phyloP scores from a whole-genome alignment of 2,329 filamentous ascomycete species.

The Nemania abortiva region DNA sequence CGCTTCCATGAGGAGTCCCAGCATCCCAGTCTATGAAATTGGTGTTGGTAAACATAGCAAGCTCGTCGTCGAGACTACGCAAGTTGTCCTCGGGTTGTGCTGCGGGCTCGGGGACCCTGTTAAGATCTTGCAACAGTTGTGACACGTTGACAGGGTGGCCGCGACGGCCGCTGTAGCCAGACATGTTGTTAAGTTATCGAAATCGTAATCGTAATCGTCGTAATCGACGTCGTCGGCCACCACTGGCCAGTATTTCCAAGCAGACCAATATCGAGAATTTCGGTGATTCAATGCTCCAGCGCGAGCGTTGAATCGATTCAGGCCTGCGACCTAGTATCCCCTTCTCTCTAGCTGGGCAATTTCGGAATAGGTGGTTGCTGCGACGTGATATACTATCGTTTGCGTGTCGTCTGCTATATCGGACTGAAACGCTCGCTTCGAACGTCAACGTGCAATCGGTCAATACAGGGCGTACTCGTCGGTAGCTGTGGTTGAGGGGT shows the following conservation, averaged over 20 bases:
- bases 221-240: neutral
- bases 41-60: constrained; percentile 84
- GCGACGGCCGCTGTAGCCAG: constrained; percentile 76
- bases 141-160: constrained; percentile 81
- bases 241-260: neutral
- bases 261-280: neutral
- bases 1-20: constrained; percentile 39
- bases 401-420: constrained; percentile 6
- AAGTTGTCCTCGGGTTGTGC: constrained; percentile 53
- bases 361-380: neutral
- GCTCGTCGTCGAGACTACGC: constrained; percentile 62
- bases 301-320: constrained; percentile 15
- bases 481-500: constrained; percentile 23
- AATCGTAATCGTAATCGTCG: neutral
- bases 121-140: constrained; percentile 88
- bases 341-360: constrained; percentile 3
- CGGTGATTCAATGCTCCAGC: constrained; percentile 12
- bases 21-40: constrained; percentile 83
- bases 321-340: constrained; percentile 8
- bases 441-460: constrained; percentile 16
- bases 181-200: constrained; percentile 33
- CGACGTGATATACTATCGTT: neutral
- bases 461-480: neutral
- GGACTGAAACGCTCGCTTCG: constrained; percentile 6
- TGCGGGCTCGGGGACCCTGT: constrained; percentile 75